These are phyloP conservation scores for Nigrograna mackinnonii DNA, from an alignment of 2,329 filamentous ascomycete genomes.

Conservation along the genomic window DNA sequence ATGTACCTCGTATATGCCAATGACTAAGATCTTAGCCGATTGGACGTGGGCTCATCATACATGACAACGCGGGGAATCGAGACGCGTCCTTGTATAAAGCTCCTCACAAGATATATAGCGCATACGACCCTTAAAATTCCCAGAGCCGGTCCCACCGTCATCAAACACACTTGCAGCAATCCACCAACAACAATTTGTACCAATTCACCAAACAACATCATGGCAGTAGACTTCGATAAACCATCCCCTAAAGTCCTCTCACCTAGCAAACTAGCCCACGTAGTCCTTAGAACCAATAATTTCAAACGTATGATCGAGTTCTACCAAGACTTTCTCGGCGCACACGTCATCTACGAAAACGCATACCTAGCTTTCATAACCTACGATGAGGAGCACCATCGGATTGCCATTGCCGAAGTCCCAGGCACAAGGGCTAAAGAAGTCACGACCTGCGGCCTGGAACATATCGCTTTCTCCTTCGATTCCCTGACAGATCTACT, in stretches of 20 bases:
- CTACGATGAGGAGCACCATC: conserved; percentile 55
- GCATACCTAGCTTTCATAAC: conserved; percentile 41
- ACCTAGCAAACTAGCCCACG: conserved; percentile 24
- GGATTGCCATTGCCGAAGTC: conserved; percentile 45
- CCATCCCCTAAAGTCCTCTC: not conserved
- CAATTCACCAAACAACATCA: too few relatives aligned
- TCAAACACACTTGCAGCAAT: too few relatives aligned
- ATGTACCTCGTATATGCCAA: too few relatives aligned
- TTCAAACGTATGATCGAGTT: conserved; percentile 39
- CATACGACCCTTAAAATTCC: too few relatives aligned
- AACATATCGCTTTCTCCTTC: conserved; percentile 50
- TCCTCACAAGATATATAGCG: too few relatives aligned
- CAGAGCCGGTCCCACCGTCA: too few relatives aligned
- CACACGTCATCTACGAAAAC: conserved; percentile 24
- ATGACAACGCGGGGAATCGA: too few relatives aligned
- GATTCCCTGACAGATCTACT: conserved; percentile 38
- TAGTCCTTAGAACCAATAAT: conserved; percentile 32
- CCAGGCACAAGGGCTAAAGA: conserved; percentile 24
- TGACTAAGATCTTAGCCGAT: too few relatives aligned
- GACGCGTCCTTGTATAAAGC: too few relatives aligned
- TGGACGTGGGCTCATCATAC: too few relatives aligned
- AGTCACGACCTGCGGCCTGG: conserved; percentile 32
- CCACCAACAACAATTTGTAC: too few relatives aligned
- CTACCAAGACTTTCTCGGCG: conserved; percentile 44
- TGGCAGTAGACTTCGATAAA: too few relatives aligned